A percentile compares a stretch with the other conserved stretches of the same genome.
Evolutionary conservation across 352 stramenopile genomes (phyloP).

Genomic region (Pythium phragmiticola): DNA sequence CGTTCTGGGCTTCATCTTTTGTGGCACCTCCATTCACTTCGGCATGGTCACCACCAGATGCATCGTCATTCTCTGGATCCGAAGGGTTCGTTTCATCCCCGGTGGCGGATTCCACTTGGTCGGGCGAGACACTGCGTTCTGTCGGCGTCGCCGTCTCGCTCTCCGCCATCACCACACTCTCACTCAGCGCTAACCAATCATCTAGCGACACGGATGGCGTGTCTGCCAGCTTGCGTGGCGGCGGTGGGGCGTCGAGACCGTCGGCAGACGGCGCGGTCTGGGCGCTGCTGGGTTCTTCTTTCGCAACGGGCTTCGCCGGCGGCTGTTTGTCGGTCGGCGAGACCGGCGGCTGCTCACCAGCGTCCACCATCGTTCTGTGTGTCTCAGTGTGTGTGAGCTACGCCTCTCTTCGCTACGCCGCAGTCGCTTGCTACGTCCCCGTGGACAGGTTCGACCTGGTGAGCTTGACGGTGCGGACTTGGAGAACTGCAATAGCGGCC

Average conservation of each 20-base stretch:
- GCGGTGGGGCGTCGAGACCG: background rate
- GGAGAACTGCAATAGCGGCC: constrained; percentile 5
- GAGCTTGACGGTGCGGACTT: constrained; percentile 1
- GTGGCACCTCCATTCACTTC: background rate
- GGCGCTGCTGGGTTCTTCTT: background rate
- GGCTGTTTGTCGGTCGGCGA: constrained; percentile 2
- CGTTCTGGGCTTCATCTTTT: background rate
- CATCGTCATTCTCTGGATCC: background rate
- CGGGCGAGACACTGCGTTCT: background rate
- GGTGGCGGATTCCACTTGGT: background rate
- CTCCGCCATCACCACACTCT: background rate
- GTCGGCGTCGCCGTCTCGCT: background rate
- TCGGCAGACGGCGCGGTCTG: background rate
- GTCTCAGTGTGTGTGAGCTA: background rate
- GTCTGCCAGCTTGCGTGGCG: background rate
- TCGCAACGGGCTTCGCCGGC: constrained; percentile 7
- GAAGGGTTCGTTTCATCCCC: constrained; percentile 1
- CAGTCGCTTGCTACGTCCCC: no score
- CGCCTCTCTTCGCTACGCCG: background rate
- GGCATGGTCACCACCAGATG: background rate
- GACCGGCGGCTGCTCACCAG: constrained; percentile 16
- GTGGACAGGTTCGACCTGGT: no score
- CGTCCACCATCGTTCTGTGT: constrained; percentile 17
- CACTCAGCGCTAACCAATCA: background rate
- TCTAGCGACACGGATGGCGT: constrained; percentile 19